Percentiles rank a stretch among this genome's conserved stretches.
These are phyloP conservation scores for Plantago elongata DNA, from an alignment of 257 asterid genomes.

Conservation along the genomic window DNA sequence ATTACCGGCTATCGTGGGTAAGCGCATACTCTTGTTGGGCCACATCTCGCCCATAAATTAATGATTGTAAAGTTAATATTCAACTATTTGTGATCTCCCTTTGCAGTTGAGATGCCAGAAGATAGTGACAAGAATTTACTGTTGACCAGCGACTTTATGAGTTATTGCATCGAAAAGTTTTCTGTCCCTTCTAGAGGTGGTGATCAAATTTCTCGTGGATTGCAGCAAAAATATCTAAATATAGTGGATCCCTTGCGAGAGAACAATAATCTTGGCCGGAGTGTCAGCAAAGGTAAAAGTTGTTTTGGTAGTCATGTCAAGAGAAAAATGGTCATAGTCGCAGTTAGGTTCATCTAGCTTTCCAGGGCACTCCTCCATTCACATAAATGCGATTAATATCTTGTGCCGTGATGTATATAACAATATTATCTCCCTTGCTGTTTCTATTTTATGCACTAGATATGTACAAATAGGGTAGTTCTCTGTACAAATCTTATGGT, in stretches of 20 bases:
- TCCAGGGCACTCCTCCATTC: background rate
- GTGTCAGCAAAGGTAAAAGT: constrained; percentile 68
- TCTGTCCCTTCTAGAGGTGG: constrained; percentile 54
- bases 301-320: background rate
- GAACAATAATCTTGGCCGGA: constrained; percentile 77
- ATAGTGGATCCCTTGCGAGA: constrained; percentile 81
- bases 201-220: constrained; percentile 40
- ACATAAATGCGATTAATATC: no score
- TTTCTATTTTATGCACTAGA: no score
- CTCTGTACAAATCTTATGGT: no score
- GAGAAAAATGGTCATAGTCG: background rate
- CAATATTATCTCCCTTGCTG: no score
- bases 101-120: constrained; percentile 64
- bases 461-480: no score
- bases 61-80: constrained; percentile 6
- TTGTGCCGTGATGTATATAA: no score
- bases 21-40: constrained; percentile 26
- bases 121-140: constrained; percentile 44
- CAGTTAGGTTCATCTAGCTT: background rate
- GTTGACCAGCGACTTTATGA: constrained; percentile 60
- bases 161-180: constrained; percentile 42
- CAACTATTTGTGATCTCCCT: constrained; percentile 17
- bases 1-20: constrained; percentile 63
- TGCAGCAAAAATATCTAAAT: constrained; percentile 64
- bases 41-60: background rate